Evolutionary conservation across 805 yeast genomes (phyloP), one percentile per base, ranked within the genome.

Genomic region (Ogataea pini): DNA sequence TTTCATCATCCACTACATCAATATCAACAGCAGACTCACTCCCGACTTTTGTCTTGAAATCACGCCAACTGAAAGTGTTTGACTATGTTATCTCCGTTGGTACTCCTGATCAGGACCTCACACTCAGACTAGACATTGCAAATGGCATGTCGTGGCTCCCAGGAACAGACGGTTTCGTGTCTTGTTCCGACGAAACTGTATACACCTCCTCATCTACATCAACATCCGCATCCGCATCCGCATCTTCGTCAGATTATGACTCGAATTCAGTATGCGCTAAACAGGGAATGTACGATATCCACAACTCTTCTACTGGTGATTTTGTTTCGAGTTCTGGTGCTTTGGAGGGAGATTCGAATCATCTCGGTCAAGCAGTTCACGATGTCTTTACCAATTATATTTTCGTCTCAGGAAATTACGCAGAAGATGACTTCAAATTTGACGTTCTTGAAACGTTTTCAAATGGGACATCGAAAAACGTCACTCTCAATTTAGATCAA

Each of bases 111-210:
- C 66, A 65, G 50, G 38, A 53, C 2, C 10, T 63, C 24, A 47
- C 28, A 6, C 40, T 68, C 9, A 51, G 72, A 20, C 33, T 69
- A 10, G 72, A 69, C 47, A 45, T 67, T 2, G 44, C 50, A n/a
- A 60, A 62, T 28, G 65, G 60, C 7, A 52, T 52, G 16, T 22
- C 63, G 1, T 69, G 71, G 70, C 52, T 66, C 2, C 68, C 65
- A 28, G 66, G 58, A 17, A 42, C 50, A 5, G 45, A 46, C 17
- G 51, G 48, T 3, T 67, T 60, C 39, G 36, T 57, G 5, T 24
- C 36, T 1, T 67, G 72, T 58, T 19, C 42, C 14, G 31, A 28
- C 6, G 31, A 28, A 10, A 13, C 13, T 12, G n/a, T 7, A 24
- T 24, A 24, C 27, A 7, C 27, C 8, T 17, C 37, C 13, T 18